Evolutionary conservation across 2,329 filamentous ascomycete species (phyloP), one percentile per base, ranked within the genome.

Genomic region (Cytospora schulzeri): DNA sequence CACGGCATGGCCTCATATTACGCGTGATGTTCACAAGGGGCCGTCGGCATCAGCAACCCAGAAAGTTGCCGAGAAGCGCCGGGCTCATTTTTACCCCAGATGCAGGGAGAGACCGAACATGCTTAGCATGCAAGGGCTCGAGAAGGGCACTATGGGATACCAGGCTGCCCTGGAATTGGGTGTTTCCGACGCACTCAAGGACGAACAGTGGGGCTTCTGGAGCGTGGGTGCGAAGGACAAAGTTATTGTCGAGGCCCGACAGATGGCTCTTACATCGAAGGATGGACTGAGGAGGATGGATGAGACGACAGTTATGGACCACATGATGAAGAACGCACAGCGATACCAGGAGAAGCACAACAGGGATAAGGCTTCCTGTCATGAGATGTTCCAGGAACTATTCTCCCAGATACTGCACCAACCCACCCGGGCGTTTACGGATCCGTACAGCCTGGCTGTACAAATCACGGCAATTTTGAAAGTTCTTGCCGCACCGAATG

Each of bases 141-240:
- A 92, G 72, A 88, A 88, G 73, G 89, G 89, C 51, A 90, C 88
- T 22, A 80, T 91, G 72, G 89, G 89, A 60, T 91, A 87, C 72
- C 83, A 86, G 69, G 86, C 89, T 26, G 89, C 89, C 9, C 78
- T 91, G 41, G 88, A 91, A 72, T 74, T 91, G 41, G 80, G 83
- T 26, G 83, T 87, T 19, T 84, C 87, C 24, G 89, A 92, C 73
- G 82, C 84, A 11, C 79, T 91, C 14, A 81, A 86, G 66, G 86
- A 88, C 68, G 81, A 87, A 68, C 85, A 87, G 72, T 86, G 81
- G 67, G 85, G 85, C 11, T 87, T 87, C 65, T 80, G 85, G 68
- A 83, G 78, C 62, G 73, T 87, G 48, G 83, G 82, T 19, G 79
- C 80, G 48, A 85, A 87, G 67, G 81, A 83, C 22, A 80, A 78